phyloP scores from a whole-genome alignment of 495 filamentous ascomycete genomes.

The Aspergillus incahuasiensis region DNA sequence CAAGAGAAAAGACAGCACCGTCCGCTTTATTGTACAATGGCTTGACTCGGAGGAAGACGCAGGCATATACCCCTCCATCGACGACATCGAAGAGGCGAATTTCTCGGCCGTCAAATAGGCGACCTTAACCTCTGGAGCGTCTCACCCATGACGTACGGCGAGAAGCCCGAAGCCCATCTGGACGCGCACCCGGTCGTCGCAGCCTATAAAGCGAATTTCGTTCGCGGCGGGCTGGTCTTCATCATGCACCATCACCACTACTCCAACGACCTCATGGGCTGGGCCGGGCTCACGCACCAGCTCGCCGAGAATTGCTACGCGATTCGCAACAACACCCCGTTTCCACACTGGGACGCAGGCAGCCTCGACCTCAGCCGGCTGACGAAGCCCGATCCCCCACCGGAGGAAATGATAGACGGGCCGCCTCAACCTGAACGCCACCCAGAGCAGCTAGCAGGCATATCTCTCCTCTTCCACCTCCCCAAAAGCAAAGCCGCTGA shows the following conservation, averaged over 20 bases:
- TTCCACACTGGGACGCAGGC: conserved; percentile 31
- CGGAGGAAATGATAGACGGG: conserved; percentile 24
- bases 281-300: conserved; percentile 33
- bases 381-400: conserved; percentile 12
- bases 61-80: conserved; percentile 11
- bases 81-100: conserved; percentile 13
- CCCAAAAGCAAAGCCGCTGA: conserved; percentile 39
- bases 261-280: conserved; percentile 41
- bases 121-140: conserved; percentile 28
- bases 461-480: conserved; percentile 36
- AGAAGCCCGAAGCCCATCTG: conserved; percentile 20
- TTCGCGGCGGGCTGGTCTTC: conserved; percentile 39
- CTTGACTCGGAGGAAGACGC: conserved; percentile 28
- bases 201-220: conserved; percentile 40
- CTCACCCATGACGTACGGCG: conserved; percentile 24
- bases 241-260: conserved; percentile 43
- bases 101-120: conserved; percentile 18
- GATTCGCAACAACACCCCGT: conserved; percentile 23
- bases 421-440: conserved; percentile 26
- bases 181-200: conserved; percentile 29
- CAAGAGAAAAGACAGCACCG: conserved; percentile 38
- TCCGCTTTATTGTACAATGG: conserved; percentile 37
- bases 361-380: conserved; percentile 32
- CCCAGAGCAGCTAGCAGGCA: conserved; percentile 22
- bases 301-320: conserved; percentile 42